Base-by-base conservation (phyloP, 805 yeast genomes). In the Candida morakotiae region DNA sequence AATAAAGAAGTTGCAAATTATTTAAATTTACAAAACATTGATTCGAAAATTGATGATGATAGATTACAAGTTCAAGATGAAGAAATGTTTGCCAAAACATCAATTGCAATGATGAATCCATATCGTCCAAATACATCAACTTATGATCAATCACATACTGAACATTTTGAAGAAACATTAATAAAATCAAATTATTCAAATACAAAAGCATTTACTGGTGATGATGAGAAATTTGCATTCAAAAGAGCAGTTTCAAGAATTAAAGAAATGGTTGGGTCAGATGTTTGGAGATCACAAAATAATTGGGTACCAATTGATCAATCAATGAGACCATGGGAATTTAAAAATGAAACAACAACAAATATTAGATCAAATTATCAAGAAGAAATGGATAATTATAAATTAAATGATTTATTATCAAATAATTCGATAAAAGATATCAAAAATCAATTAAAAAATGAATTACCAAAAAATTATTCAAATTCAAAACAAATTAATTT, bases 181-280 rank as follows among this genome's bases (percentile, higher is more conserved):
- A 26, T 29, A 8, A 13, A 13, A 10, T 21, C 26, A 5, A 43
- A 77, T 47, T 77, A 67, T 46, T 64, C 71, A 10, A 67, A 78
- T 35, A 53, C 70, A 14, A 62, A 65, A 9, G 77, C 79, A 8
- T 83, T 82, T 48, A 82, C 87, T 0, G 89, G 89, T 27, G 98
- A 88, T 60, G 98, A 91, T 60, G 98, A 91, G 63, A 77, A 83
- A 58, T 93, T 91, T 66, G 98, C 98, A 14, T 91, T 91, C 68
- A 96, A 96, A 0, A 75, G 98, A 55, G 97, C 98, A 0, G 79
- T 81, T 1, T 77, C 81, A 48, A 60, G 89, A 44, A 67, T 83
- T 25, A 66, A 67, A 36, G 83, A 77, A 45, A 77, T 77, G 81
- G 70, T 75, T 3, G 67, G 71, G 1, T 71, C 79, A 0, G 61